Conservation (phyloP, 2,329 filamentous ascomycete genomes). For the Penicillium verrucosum region DNA sequence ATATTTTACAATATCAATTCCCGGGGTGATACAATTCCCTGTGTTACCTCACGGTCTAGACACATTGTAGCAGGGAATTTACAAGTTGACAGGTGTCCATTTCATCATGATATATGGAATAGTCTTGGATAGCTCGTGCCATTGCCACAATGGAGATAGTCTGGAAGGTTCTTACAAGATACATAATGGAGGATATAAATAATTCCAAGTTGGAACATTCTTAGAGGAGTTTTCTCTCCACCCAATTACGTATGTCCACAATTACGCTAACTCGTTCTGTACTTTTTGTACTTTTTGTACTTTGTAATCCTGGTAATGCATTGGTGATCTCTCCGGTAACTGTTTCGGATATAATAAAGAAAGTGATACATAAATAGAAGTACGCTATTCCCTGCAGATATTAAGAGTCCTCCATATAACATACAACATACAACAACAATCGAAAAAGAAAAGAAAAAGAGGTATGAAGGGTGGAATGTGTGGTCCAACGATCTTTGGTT, state of each 20-base stretch:
- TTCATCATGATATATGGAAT: not conserved
- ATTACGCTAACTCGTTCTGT: not conserved
- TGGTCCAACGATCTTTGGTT: not conserved
- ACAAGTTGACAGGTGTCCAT: not conserved
- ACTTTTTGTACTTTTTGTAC: not conserved
- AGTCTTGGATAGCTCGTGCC: no score
- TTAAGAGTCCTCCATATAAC: no score
- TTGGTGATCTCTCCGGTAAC: not conserved
- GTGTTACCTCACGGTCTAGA: not conserved
- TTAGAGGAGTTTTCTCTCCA: not conserved
- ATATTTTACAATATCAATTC: not conserved
- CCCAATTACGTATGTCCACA: conserved; percentile 4
- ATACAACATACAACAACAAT: not conserved
- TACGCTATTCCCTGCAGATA: not conserved
- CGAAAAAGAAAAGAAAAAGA: not conserved
- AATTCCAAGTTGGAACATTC: not conserved
- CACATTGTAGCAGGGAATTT: not conserved
- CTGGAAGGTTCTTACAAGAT: no score
- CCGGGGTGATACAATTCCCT: not conserved
- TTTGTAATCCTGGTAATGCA: not conserved
- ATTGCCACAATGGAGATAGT: not conserved
- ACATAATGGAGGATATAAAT: not conserved
- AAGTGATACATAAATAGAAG: not conserved
- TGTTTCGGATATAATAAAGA: not conserved
- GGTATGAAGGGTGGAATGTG: conserved; percentile 11